Percentiles rank a stretch among this genome's conserved stretches.
phyloP scores from a whole-genome alignment of 1,284 basidiomycete species.

The Ustilago bromivora region DNA sequence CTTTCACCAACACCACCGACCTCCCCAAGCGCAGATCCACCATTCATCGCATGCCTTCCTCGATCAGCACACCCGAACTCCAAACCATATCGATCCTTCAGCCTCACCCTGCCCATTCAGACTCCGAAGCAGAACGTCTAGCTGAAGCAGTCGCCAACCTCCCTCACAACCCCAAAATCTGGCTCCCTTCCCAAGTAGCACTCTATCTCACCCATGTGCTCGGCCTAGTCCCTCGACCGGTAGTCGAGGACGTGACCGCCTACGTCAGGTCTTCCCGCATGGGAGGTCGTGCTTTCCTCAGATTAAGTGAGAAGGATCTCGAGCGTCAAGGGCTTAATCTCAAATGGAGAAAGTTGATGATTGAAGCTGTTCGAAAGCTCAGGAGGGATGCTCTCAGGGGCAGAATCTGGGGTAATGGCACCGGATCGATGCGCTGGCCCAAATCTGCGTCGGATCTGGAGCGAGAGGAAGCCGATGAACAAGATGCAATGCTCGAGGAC shows the following conservation, averaged over 20 bases:
- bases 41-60: slow-evolving; percentile 30
- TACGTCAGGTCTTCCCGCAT: slow-evolving; percentile 58
- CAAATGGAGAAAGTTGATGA: slow-evolving; percentile 63
- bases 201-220: slow-evolving; percentile 64
- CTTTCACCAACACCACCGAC: slow-evolving; percentile 11
- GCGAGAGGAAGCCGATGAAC: slow-evolving; percentile 29
- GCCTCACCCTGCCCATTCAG: slow-evolving; percentile 19
- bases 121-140: slow-evolving; percentile 31
- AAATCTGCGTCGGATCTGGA: slow-evolving; percentile 32
- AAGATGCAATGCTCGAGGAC: slow-evolving; percentile 2
- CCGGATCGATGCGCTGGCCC: slow-evolving; percentile 47
- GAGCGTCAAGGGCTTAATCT: slow-evolving; percentile 59
- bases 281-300: slow-evolving; percentile 60
- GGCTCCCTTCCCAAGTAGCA: slow-evolving; percentile 62
- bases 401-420: slow-evolving; percentile 59
- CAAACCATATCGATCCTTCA: neutral
- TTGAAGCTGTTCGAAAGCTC: slow-evolving; percentile 59
- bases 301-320: slow-evolving; percentile 58
- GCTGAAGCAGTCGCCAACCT: slow-evolving; percentile 47
- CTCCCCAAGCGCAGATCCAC: slow-evolving; percentile 32
- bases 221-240: slow-evolving; percentile 58
- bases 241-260: slow-evolving; percentile 62
- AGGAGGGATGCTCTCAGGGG: slow-evolving; percentile 58
- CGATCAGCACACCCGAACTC: slow-evolving; percentile 31
- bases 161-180: slow-evolving; percentile 57